Percentiles rank a stretch among this genome's conserved stretches.
These are phyloP conservation scores for Ophiostoma ulmi DNA, from an alignment of 2,329 filamentous ascomycete species.

Conservation along the genomic window DNA sequence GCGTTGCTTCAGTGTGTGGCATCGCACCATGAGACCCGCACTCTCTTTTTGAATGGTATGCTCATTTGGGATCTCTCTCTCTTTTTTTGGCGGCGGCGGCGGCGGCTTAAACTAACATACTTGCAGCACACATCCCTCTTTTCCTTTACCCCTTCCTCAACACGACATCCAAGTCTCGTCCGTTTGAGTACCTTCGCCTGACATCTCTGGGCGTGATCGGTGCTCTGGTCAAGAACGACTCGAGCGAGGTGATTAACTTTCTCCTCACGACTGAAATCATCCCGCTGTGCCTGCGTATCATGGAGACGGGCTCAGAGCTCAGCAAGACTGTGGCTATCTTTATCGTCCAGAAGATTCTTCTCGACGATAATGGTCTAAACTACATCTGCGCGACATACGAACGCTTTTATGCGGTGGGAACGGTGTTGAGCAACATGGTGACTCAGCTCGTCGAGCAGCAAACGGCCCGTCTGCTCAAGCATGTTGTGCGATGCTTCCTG, in stretches of 20 bases:
- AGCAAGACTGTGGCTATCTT: conserved; percentile 99
- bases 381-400: conserved; percentile 99
- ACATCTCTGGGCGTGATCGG: conserved; percentile 96
- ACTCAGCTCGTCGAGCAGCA: conserved; percentile 96
- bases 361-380: conserved; percentile 92
- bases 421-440: conserved; percentile 97
- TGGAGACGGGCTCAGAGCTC: conserved; percentile 97
- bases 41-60: conserved; percentile 85
- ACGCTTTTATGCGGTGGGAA: conserved; percentile 95
- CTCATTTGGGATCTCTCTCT: neutral
- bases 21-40: conserved; percentile 92
- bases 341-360: conserved; percentile 96
- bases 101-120: neutral
- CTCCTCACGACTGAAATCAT: conserved; percentile 98
- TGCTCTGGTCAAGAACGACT: conserved; percentile 97
- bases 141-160: conserved; percentile 98
- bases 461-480: conserved; percentile 90
- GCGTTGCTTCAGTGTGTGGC: conserved; percentile 95
- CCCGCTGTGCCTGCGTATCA: conserved; percentile 91
- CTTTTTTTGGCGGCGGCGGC: too few species aligned
- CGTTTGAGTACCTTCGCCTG: conserved; percentile 93
- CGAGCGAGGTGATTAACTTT: conserved; percentile 97
- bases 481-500: conserved; percentile 94
- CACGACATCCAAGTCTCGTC: conserved; percentile 94
- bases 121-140: conserved; percentile 83